Evolutionary conservation across 306 rosid species (phyloP), one percentile per base, ranked within the genome.

Genomic region (Sicyos baderoa): DNA sequence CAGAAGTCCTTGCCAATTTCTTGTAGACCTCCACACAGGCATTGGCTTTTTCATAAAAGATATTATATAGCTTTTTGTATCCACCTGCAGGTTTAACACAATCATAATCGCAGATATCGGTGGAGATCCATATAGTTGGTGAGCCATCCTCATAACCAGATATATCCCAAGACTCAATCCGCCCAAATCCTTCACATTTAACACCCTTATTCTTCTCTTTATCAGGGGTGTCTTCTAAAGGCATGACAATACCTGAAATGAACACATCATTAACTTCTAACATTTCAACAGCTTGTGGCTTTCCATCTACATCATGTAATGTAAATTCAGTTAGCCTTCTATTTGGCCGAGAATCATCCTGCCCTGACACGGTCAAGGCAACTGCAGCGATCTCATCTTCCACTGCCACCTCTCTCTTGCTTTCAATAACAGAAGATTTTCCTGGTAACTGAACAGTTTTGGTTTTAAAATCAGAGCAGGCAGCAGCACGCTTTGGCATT

Each of bases 121-220:
- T 93, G 23, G 97, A 86, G 50, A 93, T 74, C 99, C 99, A 93
- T 55, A 93, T 60, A 42, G 88, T 90, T 1, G 97, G 97, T 72
- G 75, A 64, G 69, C 96, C 91, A 58, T 93, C 96, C 71, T 90
- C 99, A 45, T 90, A 93, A 50, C 99, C 99, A 42, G 97, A 93
- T 75, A 93, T 88, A 21, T 83, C 79, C 99, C 99, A 93, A 0
- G 89, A 47, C 78, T 93, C 99, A 68, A 93, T 81, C 37, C 99
- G 83, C 14, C 99, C 99, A 70, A 90, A 93, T 68, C 90, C 94
- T 60, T 86, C 85, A 70, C 99, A 90, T 55, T 85, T 78, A 27
- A 90, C 54, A 17, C 97, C 86, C 70, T 79, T 76, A 32, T 84
- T 84, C 74, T 82, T 92, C 70, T 81, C 90, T 79, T 84, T 87